Base-by-base conservation (phyloP, 1,284 basidiomycete genomes). In the Schizophyllum amplum region DNA sequence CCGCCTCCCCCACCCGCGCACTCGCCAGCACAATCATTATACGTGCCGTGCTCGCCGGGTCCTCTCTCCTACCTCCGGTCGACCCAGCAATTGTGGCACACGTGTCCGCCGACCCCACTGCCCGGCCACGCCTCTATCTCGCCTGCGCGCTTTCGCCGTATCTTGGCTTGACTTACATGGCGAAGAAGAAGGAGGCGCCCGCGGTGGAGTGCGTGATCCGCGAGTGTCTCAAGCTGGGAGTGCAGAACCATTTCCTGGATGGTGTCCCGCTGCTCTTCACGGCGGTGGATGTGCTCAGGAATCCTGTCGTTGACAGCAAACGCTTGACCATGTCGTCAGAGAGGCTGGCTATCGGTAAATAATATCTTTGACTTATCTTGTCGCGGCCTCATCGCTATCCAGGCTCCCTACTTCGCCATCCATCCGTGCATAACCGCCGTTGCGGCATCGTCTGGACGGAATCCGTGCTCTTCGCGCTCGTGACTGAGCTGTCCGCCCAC, bases 181-280 rank as follows among this genome's bases (percentile, higher is more conserved):
- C 88, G 57, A 78, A 77, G 65, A 74, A 75, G 15, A 90, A 83
- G 65, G 65, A 68, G 0, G 72, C 80, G 1, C 75, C 79, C 3
- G 81, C 84, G 0, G 77, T 85, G 1, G 83, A 89, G 54, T 80
- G 81, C n/a, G 83, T 87, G 27, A 80, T 96, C 47, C 79, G 87
- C 47, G 90, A 95, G 56, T 88, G 87, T 5, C 71, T 96, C 59
- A 96, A 93, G 73, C 77, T 94, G 24, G 92, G 92, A 7, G 79
- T 81, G 23, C 90, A 92, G 61, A 83, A 87, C 59, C 87, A 92
- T 62, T 90, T 84, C 62, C 69, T 87, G 4, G 83, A 87, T 63
- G 87, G 88, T 4, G 83, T 94, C 25, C 83, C 88, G 0, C 72
- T 80, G 2, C 74, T 94, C 1, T 92, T 90, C 64, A 66, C 74